Evolutionary conservation across 1,284 basidiomycete genomes (phyloP).

Genomic region (Melampsora abietis-canadensis): DNA sequence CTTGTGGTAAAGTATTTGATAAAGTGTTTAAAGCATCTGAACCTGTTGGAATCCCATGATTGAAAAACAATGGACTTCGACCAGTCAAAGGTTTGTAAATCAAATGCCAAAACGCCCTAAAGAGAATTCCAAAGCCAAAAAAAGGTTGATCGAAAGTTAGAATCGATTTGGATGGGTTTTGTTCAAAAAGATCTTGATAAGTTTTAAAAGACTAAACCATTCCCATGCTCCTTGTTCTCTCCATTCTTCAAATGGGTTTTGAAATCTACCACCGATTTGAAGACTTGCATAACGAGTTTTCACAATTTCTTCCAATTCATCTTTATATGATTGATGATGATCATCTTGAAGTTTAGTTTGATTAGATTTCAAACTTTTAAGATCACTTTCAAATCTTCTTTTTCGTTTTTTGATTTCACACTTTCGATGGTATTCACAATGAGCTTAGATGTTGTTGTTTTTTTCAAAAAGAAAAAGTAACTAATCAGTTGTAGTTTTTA

Average conservation of each 20-base stretch:
- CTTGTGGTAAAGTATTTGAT: slow-evolving; percentile 52
- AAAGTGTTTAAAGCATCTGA: slow-evolving; percentile 49
- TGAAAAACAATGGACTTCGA: not conserved
- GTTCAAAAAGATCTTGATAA: not conserved
- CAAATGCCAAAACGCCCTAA: slow-evolving; percentile 47
- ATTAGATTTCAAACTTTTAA: not conserved
- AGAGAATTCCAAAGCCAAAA: slow-evolving; percentile 13
- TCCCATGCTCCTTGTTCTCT: slow-evolving; percentile 57
- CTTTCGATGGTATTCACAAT: slow-evolving; percentile 12
- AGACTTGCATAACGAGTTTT: slow-evolving; percentile 7
- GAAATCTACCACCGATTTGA: slow-evolving; percentile 12
- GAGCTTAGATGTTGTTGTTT: too few relatives aligned
- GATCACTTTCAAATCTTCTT: not conserved
- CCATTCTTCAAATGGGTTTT: slow-evolving; percentile 58
- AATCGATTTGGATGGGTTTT: not conserved
- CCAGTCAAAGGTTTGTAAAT: slow-evolving; percentile 46
- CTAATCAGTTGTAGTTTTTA: not conserved
- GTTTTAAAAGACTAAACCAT: slow-evolving; percentile 24
- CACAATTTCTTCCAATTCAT: not conserved
- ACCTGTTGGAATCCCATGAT: slow-evolving; percentile 48
- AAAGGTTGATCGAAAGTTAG: not conserved
- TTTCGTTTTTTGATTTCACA: not conserved
- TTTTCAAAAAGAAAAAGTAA: too few relatives aligned
- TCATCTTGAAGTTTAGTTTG: not conserved
- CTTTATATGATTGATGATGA: not conserved